Conservation (phyloP, 139 green algal species). For the Tetraselmis chui region DNA sequence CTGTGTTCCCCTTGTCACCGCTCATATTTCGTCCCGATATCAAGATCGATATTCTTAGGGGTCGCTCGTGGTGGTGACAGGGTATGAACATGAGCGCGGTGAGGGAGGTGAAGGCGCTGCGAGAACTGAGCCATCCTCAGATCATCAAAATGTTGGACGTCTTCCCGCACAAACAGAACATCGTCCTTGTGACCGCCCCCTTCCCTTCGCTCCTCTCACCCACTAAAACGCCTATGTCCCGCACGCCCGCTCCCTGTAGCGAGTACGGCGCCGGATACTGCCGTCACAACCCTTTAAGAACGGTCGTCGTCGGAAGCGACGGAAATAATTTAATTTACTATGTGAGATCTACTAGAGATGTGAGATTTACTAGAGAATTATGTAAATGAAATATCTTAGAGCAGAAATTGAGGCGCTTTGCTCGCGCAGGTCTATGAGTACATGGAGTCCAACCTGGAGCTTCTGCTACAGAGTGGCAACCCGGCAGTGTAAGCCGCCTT, state of each 20-base stretch:
- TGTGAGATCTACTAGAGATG: background rate
- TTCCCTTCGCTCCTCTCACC: too few species aligned
- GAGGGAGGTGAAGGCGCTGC: constrained; percentile 85
- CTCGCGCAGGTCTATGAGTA: constrained; percentile 73
- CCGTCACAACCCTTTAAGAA: too few species aligned
- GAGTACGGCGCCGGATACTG: too few species aligned
- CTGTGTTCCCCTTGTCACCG: too few species aligned
- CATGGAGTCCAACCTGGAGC: constrained; percentile 76
- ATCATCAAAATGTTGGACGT: constrained; percentile 76
- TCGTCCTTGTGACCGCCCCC: constrained; percentile 38
- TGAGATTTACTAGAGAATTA: background rate
- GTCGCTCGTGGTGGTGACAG: too few species aligned
- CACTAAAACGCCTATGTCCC: too few species aligned
- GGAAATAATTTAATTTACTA: constrained; percentile 3
- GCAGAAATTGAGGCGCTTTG: constrained; percentile 34
- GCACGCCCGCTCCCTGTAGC: too few species aligned
- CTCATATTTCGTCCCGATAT: too few species aligned
- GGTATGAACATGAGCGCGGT: constrained; percentile 82
- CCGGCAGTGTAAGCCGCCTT: background rate
- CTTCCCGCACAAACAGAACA: constrained; percentile 57
- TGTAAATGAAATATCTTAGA: constrained; percentile 11
- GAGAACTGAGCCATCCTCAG: constrained; percentile 65
- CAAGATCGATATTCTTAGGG: too few species aligned
- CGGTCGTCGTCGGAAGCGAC: too few species aligned
- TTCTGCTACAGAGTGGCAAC: constrained; percentile 20